These are phyloP conservation scores for Euphorbia tirucalli DNA, from an alignment of 345 rosid species.

Conservation along the genomic window DNA sequence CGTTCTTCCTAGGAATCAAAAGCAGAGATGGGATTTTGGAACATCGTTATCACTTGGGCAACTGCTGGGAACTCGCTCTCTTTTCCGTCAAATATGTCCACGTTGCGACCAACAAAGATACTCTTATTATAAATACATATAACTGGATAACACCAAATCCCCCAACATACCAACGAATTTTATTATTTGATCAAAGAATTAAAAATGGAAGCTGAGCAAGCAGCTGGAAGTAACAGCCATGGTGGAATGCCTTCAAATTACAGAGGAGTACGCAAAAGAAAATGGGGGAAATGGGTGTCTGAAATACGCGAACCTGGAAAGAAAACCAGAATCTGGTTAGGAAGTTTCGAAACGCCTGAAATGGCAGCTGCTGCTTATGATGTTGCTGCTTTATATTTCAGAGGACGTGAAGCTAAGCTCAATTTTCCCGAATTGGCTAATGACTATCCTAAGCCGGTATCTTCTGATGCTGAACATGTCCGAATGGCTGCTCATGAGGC, in stretches of 20 bases:
- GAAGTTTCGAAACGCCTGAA: slow-evolving; percentile 77
- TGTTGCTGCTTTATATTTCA: slow-evolving; percentile 65
- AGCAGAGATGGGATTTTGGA: slow-evolving; percentile 3
- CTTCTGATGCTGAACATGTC: slow-evolving; percentile 54
- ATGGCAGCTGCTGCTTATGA: slow-evolving; percentile 98
- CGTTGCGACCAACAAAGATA: not conserved
- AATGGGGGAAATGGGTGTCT: slow-evolving; percentile 98
- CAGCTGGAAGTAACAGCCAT: not conserved
- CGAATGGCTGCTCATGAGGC: slow-evolving; percentile 74
- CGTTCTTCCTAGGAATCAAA: not conserved
- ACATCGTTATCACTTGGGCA: slow-evolving; percentile 24
- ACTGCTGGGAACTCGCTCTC: slow-evolving; percentile 45
- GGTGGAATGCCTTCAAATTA: slow-evolving; percentile 29
- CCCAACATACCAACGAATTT: not conserved
- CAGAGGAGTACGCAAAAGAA: slow-evolving; percentile 75
- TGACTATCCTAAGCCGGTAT: slow-evolving; percentile 49
- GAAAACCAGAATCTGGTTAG: slow-evolving; percentile 82
- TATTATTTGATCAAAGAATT: too few species aligned
- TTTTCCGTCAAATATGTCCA: not conserved
- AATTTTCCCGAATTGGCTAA: slow-evolving; percentile 61
- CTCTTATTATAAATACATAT: slow-evolving; percentile 10
- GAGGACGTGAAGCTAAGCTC: slow-evolving; percentile 57
- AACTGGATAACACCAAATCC: not conserved
- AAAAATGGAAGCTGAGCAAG: not conserved
- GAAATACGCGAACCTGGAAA: slow-evolving; percentile 89